A percentile compares a stretch with the other conserved stretches of the same genome.
Evolutionary conservation across 2,329 filamentous ascomycete genomes (phyloP).

Genomic region (Fusarium abutilonis): DNA sequence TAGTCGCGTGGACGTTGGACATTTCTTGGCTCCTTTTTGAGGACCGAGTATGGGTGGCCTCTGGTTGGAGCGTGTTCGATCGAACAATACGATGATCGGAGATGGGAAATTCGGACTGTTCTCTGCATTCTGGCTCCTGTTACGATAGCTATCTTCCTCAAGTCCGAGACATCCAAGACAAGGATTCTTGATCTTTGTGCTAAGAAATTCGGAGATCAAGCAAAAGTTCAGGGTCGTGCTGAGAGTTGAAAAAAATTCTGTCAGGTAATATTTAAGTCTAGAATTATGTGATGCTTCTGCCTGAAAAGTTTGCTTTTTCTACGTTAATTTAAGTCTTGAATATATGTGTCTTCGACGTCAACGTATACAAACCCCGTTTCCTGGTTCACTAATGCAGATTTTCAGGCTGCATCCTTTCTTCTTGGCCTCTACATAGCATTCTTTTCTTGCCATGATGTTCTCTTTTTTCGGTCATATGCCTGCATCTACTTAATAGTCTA

Average conservation of each 20-base stretch:
- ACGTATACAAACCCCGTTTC: rapidly evolving
- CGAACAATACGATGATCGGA: conserved; percentile 15
- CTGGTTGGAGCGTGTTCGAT: conserved; percentile 10
- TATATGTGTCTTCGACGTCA: conserved; percentile 20
- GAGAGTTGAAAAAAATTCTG: not conserved
- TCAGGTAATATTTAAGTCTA: too few relatives aligned
- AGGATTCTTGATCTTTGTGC: conserved; percentile 2
- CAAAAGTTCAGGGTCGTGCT: not conserved
- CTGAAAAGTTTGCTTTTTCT: too few relatives aligned
- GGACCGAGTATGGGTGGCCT: conserved; percentile 13
- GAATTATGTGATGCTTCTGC: too few relatives aligned
- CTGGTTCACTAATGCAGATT: not conserved
- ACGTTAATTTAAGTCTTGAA: too few relatives aligned
- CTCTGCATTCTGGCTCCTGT: conserved; percentile 12
- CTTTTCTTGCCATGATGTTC: conserved; percentile 19
- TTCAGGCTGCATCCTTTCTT: conserved; percentile 5
- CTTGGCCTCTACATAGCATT: conserved; percentile 15
- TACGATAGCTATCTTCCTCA: conserved; percentile 10
- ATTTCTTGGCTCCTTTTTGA: conserved; percentile 11
- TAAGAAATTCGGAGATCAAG: not conserved
- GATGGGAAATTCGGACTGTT: conserved; percentile 8
- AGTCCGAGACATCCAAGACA: conserved; percentile 10
- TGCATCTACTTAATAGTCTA: conserved; percentile 15
- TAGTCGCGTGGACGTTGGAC: conserved; percentile 13
- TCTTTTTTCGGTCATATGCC: conserved; percentile 12